These are phyloP conservation scores for Nelumbo lutea DNA, from an alignment of 164 flowering plant genomes.

Conservation along the genomic window DNA sequence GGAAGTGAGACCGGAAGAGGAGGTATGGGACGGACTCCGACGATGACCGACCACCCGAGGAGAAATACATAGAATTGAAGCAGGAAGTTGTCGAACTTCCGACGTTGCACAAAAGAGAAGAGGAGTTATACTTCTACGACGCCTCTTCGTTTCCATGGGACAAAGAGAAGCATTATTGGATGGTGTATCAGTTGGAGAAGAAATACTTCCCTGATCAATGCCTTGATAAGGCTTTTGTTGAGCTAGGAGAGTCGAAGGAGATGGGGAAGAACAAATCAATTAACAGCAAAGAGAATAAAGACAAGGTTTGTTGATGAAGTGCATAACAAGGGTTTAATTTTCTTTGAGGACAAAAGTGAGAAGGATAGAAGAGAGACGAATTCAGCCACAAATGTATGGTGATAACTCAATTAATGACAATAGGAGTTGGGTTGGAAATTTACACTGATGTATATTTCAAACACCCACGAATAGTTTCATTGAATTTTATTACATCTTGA, in stretches of 20 bases:
- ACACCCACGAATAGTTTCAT: too few species aligned
- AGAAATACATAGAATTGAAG: constrained; percentile 62
- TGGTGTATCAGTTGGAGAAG: constrained; percentile 97
- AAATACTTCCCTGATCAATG: constrained; percentile 91
- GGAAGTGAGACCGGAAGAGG: constrained; percentile 78
- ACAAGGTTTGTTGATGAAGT: constrained; percentile 8
- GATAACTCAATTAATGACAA: too few species aligned
- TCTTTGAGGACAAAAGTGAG: constrained; percentile 44
- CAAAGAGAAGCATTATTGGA: constrained; percentile 90
- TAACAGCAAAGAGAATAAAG: constrained; percentile 14
- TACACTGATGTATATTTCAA: too few species aligned
- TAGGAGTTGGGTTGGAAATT: too few species aligned
- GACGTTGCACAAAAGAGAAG: constrained; percentile 70
- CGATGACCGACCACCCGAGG: constrained; percentile 36
- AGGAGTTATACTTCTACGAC: constrained; percentile 81
- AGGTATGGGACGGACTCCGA: constrained; percentile 79
- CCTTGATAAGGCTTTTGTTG: constrained; percentile 83
- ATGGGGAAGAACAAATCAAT: constrained; percentile 15
- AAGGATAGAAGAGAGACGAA: constrained; percentile 15
- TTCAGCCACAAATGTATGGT: constrained; percentile 18
- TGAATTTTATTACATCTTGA: too few species aligned
- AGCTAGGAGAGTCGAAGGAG: constrained; percentile 40
- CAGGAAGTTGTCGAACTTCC: constrained; percentile 74
- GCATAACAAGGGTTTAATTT: constrained; percentile 55
- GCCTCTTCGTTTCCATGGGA: constrained; percentile 91